Base-by-base conservation (phyloP, 1,284 basidiomycete genomes). In the Sporisorium scitamineum region DNA sequence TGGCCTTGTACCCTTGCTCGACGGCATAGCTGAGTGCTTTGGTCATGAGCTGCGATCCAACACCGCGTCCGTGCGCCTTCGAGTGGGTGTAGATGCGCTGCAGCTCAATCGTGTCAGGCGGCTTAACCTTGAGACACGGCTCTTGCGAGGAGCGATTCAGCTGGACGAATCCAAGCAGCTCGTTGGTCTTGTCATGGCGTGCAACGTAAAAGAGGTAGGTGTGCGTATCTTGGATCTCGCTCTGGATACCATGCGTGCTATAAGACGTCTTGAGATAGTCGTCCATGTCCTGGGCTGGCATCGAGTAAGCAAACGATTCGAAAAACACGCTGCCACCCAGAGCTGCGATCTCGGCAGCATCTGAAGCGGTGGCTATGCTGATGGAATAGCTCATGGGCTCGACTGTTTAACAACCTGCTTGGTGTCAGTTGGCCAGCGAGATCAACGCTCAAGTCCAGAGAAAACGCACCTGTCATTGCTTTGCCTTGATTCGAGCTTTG, bases 21-120 rank as follows among this genome's bases (percentile, higher is more conserved):
- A 42, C 50, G 14, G 63, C 60, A 9, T 60, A 62, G 32, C 56
- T 34, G 7, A 72, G 20, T 7, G 70, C 70, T 3, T 26, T 48
- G 1, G 18, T 14, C 48, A 72, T 51, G n/a, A 72, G 56, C 13
- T 54, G 31, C 8, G 60, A 58, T 16, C 70, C 72, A 6, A 75
- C 50, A 2, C 72, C 72, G 8, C 63, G 56, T 11, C 72, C 63
- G 20, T 75, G 72, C 6, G 67, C 61, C 11, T 44, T 55, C 13
- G 63, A 62, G 41, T 60, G 60, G 11, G 63, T 75, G 50, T 75
- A 75, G 55, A 75, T 75, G 51, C 72, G 72, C 50, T 70, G 67
- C 14, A 75, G 50, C 37, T 75, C 67, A 27, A 75, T 61, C 2
- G 67, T 61, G 14, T 67, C 10, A 13, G 59, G 63, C 8, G 72